A percentile compares a stretch with the other conserved stretches of the same genome.
Evolutionary conservation across 2,329 filamentous ascomycete genomes (phyloP).

Genomic region (Penicillium palitans): DNA sequence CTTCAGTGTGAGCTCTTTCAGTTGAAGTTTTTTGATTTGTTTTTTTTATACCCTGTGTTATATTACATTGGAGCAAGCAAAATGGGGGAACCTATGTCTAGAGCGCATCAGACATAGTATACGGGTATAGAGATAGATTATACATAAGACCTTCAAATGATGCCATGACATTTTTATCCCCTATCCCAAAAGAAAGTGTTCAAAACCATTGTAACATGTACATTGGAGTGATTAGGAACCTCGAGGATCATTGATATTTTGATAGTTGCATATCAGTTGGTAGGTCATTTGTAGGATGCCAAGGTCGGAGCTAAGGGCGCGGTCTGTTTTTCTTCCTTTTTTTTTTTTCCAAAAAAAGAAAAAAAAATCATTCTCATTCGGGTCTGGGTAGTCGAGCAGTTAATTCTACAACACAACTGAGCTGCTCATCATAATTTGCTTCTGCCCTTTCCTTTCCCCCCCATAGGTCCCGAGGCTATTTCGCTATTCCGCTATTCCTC

Average conservation of each 20-base stretch:
- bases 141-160: slow-evolving; percentile 16
- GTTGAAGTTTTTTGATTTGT: neutral
- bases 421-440: neutral
- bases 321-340: neutral
- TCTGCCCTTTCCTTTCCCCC: neutral
- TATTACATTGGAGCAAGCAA: neutral
- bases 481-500: too few relatives aligned
- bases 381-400: neutral
- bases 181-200: neutral
- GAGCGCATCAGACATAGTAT: slow-evolving; percentile 4
- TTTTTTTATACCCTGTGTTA: slow-evolving; percentile 17
- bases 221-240: neutral
- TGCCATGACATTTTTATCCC: slow-evolving; percentile 1
- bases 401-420: neutral
- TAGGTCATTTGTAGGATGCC: neutral
- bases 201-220: neutral
- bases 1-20: slow-evolving; percentile 16
- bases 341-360: too few relatives aligned
- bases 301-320: neutral
- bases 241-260: neutral
- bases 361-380: neutral
- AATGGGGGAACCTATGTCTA: slow-evolving; percentile 1
- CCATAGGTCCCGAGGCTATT: neutral
- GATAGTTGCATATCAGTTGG: neutral
- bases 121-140: slow-evolving; percentile 17